phyloP scores from a whole-genome alignment of 805 yeast genomes.

The Saturnispora dispora region DNA sequence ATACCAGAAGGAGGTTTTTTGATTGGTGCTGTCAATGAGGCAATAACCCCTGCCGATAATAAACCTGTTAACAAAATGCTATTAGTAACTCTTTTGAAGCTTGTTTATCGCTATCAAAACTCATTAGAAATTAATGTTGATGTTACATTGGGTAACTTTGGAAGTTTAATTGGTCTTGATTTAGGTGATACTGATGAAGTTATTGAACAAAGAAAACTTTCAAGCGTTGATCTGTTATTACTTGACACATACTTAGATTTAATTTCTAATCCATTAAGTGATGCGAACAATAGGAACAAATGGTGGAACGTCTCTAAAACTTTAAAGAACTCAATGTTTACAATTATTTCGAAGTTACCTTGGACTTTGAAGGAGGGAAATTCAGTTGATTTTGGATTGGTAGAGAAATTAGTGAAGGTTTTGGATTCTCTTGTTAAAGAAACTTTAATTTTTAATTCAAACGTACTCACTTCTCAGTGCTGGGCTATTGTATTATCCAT shows the following conservation, averaged over 20 bases:
- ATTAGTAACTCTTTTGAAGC: constrained; percentile 38
- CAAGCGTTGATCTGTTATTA: constrained; percentile 48
- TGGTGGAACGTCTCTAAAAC: constrained; percentile 64
- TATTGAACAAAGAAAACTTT: constrained; percentile 17
- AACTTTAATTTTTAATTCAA: constrained; percentile 43
- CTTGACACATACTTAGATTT: constrained; percentile 54
- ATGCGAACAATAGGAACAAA: constrained; percentile 32
- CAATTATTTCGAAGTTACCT: constrained; percentile 50
- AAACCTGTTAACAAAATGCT: constrained; percentile 36
- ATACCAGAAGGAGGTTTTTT: constrained; percentile 47
- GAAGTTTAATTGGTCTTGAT: constrained; percentile 12
- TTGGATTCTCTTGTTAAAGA: constrained; percentile 40
- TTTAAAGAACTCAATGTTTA: constrained; percentile 50
- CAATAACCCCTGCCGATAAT: constrained; percentile 21
- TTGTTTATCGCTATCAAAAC: constrained; percentile 23
- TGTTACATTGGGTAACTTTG: constrained; percentile 14
- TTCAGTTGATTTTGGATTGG: constrained; percentile 13
- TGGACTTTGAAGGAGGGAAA: constrained; percentile 14
- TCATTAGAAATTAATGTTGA: constrained; percentile 16
- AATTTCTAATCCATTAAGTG: constrained; percentile 33
- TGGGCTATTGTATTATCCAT: constrained; percentile 42
- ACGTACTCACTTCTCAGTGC: constrained; percentile 43
- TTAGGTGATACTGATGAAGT: constrained; percentile 23
- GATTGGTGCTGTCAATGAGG: constrained; percentile 35
- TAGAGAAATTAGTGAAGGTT: constrained; percentile 38